A percentile compares a stretch with the other conserved stretches of the same genome.
Conservation (phyloP, 257 asterid species). For the Capsicum baccatum region DNA sequence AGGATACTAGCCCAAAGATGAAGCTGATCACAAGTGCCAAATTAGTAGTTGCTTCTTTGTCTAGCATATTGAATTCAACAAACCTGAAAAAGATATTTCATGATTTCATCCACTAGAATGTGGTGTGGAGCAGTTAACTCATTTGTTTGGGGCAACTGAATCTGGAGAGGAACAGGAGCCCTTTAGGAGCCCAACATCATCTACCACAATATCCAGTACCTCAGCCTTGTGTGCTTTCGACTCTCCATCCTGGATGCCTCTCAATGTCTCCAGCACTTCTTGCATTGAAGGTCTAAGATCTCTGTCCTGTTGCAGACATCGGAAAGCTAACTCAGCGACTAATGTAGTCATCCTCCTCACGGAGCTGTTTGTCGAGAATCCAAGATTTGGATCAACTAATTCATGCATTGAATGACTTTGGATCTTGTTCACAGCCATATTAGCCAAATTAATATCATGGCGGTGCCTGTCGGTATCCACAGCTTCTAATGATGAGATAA, state of each 20-base stretch:
- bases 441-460: slow-evolving; percentile 73
- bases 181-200: slow-evolving; percentile 47
- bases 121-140: slow-evolving; percentile 47
- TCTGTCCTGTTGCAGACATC: slow-evolving; percentile 81
- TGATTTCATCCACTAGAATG: slow-evolving; percentile 51
- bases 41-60: background rate
- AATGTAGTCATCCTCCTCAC: slow-evolving; percentile 63
- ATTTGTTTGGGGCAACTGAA: slow-evolving; percentile 48
- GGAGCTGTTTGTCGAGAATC: slow-evolving; percentile 50
- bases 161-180: slow-evolving; percentile 56
- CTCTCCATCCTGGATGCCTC: slow-evolving; percentile 60
- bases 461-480: slow-evolving; percentile 81
- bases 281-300: slow-evolving; percentile 89
- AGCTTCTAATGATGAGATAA: slow-evolving; percentile 79
- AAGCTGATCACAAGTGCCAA: background rate
- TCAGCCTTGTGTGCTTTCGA: slow-evolving; percentile 56
- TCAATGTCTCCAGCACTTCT: slow-evolving; percentile 62
- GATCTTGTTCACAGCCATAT: slow-evolving; percentile 87
- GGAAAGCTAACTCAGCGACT: slow-evolving; percentile 79
- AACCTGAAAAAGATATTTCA: slow-evolving; percentile 5
- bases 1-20: slow-evolving; percentile 29
- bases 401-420: slow-evolving; percentile 61
- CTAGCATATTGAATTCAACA: background rate
- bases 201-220: slow-evolving; percentile 60
- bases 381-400: slow-evolving; percentile 69